Conservation (phyloP, 768 basidiomycete species). For the Russula virescens region DNA sequence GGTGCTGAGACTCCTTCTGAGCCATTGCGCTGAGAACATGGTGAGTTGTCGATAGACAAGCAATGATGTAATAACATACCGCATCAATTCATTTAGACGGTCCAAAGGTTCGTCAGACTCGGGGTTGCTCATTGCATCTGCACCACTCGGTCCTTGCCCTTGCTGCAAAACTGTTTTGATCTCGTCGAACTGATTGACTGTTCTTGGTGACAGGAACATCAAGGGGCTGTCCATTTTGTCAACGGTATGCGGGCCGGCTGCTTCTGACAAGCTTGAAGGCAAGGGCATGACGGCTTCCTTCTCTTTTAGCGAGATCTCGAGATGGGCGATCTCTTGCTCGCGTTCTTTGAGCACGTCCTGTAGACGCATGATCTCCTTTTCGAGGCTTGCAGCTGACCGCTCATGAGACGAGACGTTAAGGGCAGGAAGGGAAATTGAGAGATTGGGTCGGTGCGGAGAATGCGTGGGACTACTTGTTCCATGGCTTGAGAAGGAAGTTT, state of each 20-base stretch:
- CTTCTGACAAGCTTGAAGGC: slow-evolving; percentile 1
- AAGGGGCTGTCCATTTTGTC: slow-evolving; percentile 20
- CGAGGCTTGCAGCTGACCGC: slow-evolving; percentile 78
- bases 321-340: slow-evolving; percentile 79
- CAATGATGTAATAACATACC: slow-evolving; percentile 43
- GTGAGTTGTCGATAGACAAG: slow-evolving; percentile 19
- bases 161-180: slow-evolving; percentile 61
- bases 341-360: slow-evolving; percentile 89
- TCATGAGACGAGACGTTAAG: slow-evolving; percentile 41
- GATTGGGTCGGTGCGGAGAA: slow-evolving; percentile 54
- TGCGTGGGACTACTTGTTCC: slow-evolving; percentile 60
- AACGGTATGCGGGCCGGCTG: not conserved
- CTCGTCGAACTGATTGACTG: slow-evolving; percentile 66
- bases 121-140: slow-evolving; percentile 32
- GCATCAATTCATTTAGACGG: slow-evolving; percentile 86
- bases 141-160: slow-evolving; percentile 30
- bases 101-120: slow-evolving; percentile 69
- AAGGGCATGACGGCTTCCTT: slow-evolving; percentile 27
- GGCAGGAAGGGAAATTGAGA: slow-evolving; percentile 51
- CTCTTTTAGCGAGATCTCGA: slow-evolving; percentile 53
- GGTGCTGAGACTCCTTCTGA: slow-evolving; percentile 88
- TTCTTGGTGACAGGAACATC: slow-evolving; percentile 59
- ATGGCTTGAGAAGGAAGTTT: slow-evolving; percentile 72
- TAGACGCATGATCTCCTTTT: slow-evolving; percentile 92
- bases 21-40: slow-evolving; percentile 77